These are phyloP conservation scores for Paecilomyces sp. DNA, from an alignment of 2,329 filamentous ascomycete species.

Conservation along the genomic window DNA sequence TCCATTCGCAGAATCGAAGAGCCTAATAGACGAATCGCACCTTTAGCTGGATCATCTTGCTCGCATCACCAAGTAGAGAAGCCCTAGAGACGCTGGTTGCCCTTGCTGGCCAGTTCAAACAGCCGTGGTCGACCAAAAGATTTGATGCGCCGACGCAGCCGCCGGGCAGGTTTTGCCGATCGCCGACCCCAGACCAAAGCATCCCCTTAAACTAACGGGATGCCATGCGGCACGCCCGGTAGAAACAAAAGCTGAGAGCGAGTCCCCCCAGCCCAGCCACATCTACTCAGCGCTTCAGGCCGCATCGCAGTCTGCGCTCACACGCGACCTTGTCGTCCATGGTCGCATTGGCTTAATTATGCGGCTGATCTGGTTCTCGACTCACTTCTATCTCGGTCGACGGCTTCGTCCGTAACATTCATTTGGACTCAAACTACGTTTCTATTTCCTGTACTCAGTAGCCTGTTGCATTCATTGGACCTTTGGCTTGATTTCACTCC, in stretches of 20 bases:
- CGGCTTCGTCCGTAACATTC: not conserved
- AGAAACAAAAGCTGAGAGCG: not conserved
- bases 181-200: constrained; percentile 4
- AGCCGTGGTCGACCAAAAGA: constrained; percentile 8
- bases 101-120: not conserved
- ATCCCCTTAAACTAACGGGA: not conserved
- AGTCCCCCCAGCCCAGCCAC: not conserved
- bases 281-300: not conserved
- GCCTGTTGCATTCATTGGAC: not conserved
- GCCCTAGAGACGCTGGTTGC: constrained; percentile 4
- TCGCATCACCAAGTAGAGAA: constrained; percentile 21
- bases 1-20: not conserved
- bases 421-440: not conserved
- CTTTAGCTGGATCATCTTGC: constrained; percentile 89
- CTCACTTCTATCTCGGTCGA: not conserved
- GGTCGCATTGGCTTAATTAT: not conserved
- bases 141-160: constrained; percentile 11
- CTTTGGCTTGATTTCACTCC: constrained; percentile 6
- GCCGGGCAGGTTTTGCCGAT: constrained; percentile 17
- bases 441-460: not conserved
- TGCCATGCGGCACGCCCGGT: not conserved
- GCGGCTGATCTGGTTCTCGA: not conserved
- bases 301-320: not conserved
- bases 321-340: not conserved
- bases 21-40: constrained; percentile 24